Percentiles rank a stretch among this genome's conserved stretches.
Conservation (phyloP, 2,329 filamentous ascomycete genomes). For the Diaporthe citriasiana region DNA sequence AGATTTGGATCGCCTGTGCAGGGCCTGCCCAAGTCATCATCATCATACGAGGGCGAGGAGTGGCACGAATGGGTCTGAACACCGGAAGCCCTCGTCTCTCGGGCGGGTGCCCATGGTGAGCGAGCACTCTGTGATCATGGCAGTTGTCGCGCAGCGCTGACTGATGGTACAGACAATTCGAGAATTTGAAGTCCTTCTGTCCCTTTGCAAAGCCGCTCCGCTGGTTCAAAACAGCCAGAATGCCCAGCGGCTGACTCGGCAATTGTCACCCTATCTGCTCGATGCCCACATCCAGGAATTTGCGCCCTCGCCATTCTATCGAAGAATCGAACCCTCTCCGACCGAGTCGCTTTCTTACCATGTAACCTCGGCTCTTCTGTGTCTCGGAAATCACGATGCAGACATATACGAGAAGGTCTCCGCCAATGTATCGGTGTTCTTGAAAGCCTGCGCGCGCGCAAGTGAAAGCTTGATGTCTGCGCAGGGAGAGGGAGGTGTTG, state of each 20-base stretch:
- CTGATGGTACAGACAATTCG: constrained; percentile 75
- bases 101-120: constrained; percentile 73
- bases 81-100: constrained; percentile 58
- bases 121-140: constrained; percentile 7
- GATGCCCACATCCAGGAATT: constrained; percentile 87
- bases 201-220: constrained; percentile 91
- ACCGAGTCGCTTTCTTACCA: constrained; percentile 87
- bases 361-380: constrained; percentile 85
- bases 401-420: constrained; percentile 76
- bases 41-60: constrained; percentile 57
- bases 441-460: constrained; percentile 77
- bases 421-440: constrained; percentile 77
- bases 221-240: constrained; percentile 78
- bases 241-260: constrained; percentile 82
- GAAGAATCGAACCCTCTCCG: constrained; percentile 86
- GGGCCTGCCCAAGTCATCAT: constrained; percentile 63
- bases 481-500: constrained; percentile 68
- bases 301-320: constrained; percentile 84
- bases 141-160: constrained; percentile 17
- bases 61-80: constrained; percentile 62
- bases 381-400: constrained; percentile 80
- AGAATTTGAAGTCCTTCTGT: constrained; percentile 92
- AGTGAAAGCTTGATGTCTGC: constrained; percentile 69
- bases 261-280: constrained; percentile 86
- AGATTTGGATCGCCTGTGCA: constrained; percentile 74